Evolutionary conservation across 495 filamentous ascomycete species (phyloP).

Genomic region (Lineolata rhizophorae): DNA sequence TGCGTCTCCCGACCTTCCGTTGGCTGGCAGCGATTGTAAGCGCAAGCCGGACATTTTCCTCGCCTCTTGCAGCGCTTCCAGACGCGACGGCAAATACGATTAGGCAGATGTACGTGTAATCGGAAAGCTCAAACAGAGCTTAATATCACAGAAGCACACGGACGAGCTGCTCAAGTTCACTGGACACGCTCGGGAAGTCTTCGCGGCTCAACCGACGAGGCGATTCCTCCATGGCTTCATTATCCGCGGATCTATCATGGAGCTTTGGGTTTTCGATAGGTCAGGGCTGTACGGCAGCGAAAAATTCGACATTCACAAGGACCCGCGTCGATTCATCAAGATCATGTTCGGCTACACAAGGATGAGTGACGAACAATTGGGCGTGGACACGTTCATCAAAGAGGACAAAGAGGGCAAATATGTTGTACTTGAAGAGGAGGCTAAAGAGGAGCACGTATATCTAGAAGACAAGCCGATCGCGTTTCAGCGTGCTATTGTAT

Average conservation of each 20-base stretch:
- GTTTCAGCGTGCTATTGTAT: constrained; percentile 5
- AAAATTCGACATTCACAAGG: constrained; percentile 19
- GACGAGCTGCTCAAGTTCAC: constrained; percentile 2
- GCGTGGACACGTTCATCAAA: too few relatives aligned
- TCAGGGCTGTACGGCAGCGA: constrained; percentile 21
- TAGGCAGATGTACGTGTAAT: constrained; percentile 9
- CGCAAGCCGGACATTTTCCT: constrained; percentile 5
- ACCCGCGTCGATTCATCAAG: constrained; percentile 15
- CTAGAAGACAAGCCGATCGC: constrained; percentile 3
- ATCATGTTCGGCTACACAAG: constrained; percentile 17
- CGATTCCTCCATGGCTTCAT: constrained; percentile 21
- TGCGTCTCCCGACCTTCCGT: too few relatives aligned
- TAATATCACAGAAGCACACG: constrained; percentile 13
- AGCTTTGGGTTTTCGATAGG: constrained; percentile 24
- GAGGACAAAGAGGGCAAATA: too few relatives aligned
- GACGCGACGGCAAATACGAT: constrained; percentile 2
- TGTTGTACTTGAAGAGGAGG: too few relatives aligned
- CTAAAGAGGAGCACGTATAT: constrained; percentile 4
- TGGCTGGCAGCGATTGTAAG: too few relatives aligned
- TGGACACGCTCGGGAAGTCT: constrained; percentile 4
- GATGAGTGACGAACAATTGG: too few relatives aligned
- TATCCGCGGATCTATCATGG: constrained; percentile 15
- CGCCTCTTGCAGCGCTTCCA: constrained; percentile 3
- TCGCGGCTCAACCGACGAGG: constrained; percentile 10
- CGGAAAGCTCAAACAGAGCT: too few relatives aligned